Evolutionary conservation across 371 early-diverging fungal species (phyloP).

Genomic region (Mucor sp.): DNA sequence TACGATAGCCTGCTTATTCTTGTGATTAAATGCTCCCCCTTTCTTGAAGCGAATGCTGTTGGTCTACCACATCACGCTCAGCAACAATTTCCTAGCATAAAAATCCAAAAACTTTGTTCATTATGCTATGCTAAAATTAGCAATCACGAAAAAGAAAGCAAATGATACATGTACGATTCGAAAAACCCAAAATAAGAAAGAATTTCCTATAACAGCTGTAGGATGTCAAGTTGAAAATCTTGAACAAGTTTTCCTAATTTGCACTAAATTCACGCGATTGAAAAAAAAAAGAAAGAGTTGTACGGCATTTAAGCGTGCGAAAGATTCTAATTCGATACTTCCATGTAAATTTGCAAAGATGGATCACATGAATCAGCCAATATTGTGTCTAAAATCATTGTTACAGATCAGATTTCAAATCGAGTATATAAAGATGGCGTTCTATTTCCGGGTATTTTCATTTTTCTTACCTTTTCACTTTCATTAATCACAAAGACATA

Average conservation of each 20-base stretch:
- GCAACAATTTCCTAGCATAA: too few species aligned
- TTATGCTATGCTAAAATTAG: slow-evolving; percentile 1
- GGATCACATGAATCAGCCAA: neutral
- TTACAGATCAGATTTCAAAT: neutral
- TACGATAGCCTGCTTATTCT: neutral
- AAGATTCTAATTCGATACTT: neutral
- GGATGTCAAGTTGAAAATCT: slow-evolving; percentile 8
- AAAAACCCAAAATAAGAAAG: slow-evolving; percentile 7
- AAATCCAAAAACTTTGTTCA: neutral
- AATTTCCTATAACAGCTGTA: slow-evolving; percentile 2
- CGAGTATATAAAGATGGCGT: neutral
- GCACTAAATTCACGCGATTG: neutral
- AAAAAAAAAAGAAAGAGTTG: neutral
- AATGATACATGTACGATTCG: slow-evolving; percentile 4
- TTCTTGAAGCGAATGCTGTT: too few species aligned
- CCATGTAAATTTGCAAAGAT: neutral
- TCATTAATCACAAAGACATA: neutral
- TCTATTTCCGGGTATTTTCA: neutral
- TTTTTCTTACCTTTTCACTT: neutral
- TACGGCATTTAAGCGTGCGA: neutral
- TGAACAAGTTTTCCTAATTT: slow-evolving; percentile 4
- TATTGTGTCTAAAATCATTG: neutral
- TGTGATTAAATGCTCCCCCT: too few species aligned
- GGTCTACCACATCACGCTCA: too few species aligned
- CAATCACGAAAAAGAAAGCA: neutral